Base-by-base conservation (phyloP, 2,329 filamentous ascomycete species). In the Graphilbum sp. region DNA sequence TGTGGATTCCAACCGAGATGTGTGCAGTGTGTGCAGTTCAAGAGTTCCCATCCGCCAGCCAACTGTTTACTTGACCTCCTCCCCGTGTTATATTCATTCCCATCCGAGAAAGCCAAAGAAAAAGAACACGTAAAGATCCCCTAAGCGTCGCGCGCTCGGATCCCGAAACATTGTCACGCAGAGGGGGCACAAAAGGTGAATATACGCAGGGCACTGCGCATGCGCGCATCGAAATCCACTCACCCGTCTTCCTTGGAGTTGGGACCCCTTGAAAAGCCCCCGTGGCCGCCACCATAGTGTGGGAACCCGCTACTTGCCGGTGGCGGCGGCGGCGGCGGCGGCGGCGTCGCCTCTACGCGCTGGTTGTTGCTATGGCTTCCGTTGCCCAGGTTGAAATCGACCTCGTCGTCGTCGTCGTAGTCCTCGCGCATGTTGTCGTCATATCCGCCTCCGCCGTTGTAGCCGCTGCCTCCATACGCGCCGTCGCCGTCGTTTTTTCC, bases 191-290 rank as follows among this genome's bases (percentile, higher is more conserved):
- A 18, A 23, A 27, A 23, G 29, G 35, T 7, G 16, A 17, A 13
- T 9, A 30, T 20, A 10, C 29, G 15, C 13, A 29, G 6, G 27
- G 11, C 13, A 24, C 21, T 5, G 6, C 6, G 27, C 27, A 29
- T 29, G 15, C 10, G 7, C 13, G 15, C 13, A 5, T 29, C 13
- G 27, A 29, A 12, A 24, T 15, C 3, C 21, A 47, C 84, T 87
- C 77, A 92, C 84, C 84, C 84, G 55, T 92, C 84, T 72, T 92
- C 84, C 60, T 92, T 92, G 41, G 86, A 81, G 45, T 77, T 79
- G 38, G 80, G 74, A 15, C 67, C 69, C 47, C 64, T 62, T 12
- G 50, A 43, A 1, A 51, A 49, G 19, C 52, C 45, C 1, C 23
- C 38, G 7, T 30, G 25, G 8, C 20, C n/a, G 11, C 33, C 21